Conservation (phyloP, 768 basidiomycete genomes). For the Xanthoconium purpureum region DNA sequence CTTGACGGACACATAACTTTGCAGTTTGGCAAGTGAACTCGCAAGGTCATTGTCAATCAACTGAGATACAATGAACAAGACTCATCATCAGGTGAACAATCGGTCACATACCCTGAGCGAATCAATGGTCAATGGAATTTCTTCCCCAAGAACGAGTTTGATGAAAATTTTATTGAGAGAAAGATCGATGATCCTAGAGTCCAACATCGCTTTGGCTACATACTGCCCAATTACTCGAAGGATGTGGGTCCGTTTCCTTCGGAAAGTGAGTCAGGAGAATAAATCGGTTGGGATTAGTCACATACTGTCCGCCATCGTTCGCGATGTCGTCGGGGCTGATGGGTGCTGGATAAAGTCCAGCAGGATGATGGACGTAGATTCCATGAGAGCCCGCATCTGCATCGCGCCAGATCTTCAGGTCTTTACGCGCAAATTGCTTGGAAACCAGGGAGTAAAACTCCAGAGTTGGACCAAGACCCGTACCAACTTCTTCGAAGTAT, state of each 20-base stretch:
- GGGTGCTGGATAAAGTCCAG: conserved; percentile 87
- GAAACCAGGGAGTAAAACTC: conserved; percentile 99
- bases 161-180: conserved; percentile 95
- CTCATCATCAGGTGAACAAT: neutral
- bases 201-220: conserved; percentile 93
- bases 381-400: conserved; percentile 61
- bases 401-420: conserved; percentile 90
- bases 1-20: conserved; percentile 56
- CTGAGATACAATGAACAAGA: conserved; percentile 37
- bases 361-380: conserved; percentile 78
- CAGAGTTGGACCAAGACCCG: conserved; percentile 93
- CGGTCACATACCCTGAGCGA: conserved; percentile 66
- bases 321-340: conserved; percentile 64
- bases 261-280: neutral
- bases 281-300: conserved; percentile 6
- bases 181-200: conserved; percentile 96
- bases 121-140: conserved; percentile 79
- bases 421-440: conserved; percentile 87
- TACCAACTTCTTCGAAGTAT: conserved; percentile 98
- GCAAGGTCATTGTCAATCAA: conserved; percentile 83
- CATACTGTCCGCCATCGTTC: conserved; percentile 75
- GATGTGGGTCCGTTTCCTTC: conserved; percentile 79
- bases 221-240: conserved; percentile 93
- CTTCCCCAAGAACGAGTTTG: conserved; percentile 83
- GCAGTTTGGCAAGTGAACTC: conserved; percentile 78